Conservation (phyloP, 805 yeast genomes). For the Metschnikowia dekortorum region DNA sequence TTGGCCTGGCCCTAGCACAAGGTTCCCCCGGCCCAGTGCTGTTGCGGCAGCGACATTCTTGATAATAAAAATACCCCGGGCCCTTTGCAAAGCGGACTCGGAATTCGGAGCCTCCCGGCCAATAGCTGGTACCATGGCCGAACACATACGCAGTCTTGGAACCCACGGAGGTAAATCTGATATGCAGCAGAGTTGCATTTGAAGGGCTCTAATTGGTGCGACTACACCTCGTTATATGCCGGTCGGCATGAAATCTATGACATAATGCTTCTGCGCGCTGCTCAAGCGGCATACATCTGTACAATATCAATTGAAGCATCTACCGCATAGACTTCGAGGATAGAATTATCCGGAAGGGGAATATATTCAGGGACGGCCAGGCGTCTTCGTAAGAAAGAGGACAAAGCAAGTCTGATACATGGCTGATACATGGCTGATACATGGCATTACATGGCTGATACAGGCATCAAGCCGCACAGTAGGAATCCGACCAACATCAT, state of each 20-base stretch:
- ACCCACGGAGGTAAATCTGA: not conserved
- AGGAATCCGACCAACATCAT: too few relatives aligned
- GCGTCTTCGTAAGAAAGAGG: not conserved
- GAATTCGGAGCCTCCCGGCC: not conserved
- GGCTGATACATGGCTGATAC: not conserved
- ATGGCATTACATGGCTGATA: too few relatives aligned
- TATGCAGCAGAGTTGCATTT: slow-evolving; percentile 1
- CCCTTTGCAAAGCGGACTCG: not conserved
- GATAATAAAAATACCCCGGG: too few relatives aligned
- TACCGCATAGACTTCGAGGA: not conserved
- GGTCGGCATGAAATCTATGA: not conserved
- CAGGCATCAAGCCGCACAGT: too few relatives aligned
- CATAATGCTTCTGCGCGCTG: not conserved
- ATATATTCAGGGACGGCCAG: not conserved
- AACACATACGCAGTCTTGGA: not conserved
- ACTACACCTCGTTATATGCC: not conserved
- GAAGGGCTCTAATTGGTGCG: not conserved
- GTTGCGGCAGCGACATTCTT: too few relatives aligned
- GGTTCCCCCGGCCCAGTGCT: not conserved
- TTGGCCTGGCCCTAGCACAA: not conserved
- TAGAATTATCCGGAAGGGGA: not conserved
- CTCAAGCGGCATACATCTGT: not conserved
- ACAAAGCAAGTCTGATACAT: not conserved
- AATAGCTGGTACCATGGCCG: not conserved
- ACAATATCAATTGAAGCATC: not conserved